Base-by-base conservation (phyloP, 2,329 filamentous ascomycete species). In the Laburnicola sp. region DNA sequence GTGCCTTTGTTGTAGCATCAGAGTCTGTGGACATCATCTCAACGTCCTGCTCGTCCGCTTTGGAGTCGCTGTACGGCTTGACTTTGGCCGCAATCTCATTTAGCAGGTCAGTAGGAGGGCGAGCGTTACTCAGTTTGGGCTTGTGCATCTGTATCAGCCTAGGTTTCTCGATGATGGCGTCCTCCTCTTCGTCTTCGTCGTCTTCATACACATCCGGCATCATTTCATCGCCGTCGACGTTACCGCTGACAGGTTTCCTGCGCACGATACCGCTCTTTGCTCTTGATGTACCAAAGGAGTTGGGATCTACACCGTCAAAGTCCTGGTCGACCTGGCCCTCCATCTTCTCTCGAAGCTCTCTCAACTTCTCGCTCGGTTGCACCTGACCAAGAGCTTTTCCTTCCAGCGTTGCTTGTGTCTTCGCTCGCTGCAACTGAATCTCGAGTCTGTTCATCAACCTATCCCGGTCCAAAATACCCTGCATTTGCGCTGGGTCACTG, bases 381-480 rank as follows among this genome's bases (percentile, higher is more conserved):
- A 88, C 82, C 45, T 82, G 78, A 56, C 95, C 89, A 88, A 93
- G 96, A 6, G 91, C 86, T 71, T 90, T 90, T 60, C 94, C 94
- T 74, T 97, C 94, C 28, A 99, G 84, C 75, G 97, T 97, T 75
- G 91, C 96, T 70, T 97, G 92, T 0, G 94, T 97, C 82, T 97
- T 97, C 58, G 96, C 93, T 58, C 94, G 82, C 77, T 97, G 93
- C 36, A 99, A 84, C 75, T 97, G 94, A 80, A 90, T 95, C 73
- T 96, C 92, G 50, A 99, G 81, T 46, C 92, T 87, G 69, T 91
- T 89, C 88, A 99, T 95, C 60, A 99, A 85, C 66, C 83, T 86
- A 66, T 97, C 90, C 25, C 94, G 88, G 70, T 97, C 92, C 58
- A 99, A 79, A 55, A 99, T 97, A 56, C 94, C 94, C 70, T 91